phyloP scores from a whole-genome alignment of 1,139 yeast species.

The Hyphopichia khmerensis region DNA sequence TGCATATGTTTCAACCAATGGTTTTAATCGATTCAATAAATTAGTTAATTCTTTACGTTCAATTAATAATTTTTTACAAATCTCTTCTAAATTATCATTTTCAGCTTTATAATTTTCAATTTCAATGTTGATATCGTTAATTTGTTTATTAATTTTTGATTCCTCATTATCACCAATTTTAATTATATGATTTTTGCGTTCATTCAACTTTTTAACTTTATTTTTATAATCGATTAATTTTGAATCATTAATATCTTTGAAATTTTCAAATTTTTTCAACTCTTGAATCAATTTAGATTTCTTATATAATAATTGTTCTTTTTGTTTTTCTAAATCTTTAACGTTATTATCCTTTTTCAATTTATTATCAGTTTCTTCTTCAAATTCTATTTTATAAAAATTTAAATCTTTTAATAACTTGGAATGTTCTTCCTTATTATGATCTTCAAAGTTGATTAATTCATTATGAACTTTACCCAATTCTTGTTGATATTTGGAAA shows the following conservation, averaged over 20 bases:
- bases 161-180: slow-evolving; percentile 22
- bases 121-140: slow-evolving; percentile 10
- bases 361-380: slow-evolving; percentile 31
- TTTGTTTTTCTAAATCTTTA: slow-evolving; percentile 31
- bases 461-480: slow-evolving; percentile 25
- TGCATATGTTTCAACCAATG: slow-evolving; percentile 28
- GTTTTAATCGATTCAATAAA: slow-evolving; percentile 47
- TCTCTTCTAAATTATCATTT: slow-evolving; percentile 26
- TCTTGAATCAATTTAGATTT: slow-evolving; percentile 34
- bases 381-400: slow-evolving; percentile 25
- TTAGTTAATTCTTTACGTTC: slow-evolving; percentile 51
- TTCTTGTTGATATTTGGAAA: slow-evolving; percentile 29
- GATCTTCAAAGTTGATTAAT: slow-evolving; percentile 18
- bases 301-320: slow-evolving; percentile 28
- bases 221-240: slow-evolving; percentile 24
- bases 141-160: slow-evolving; percentile 15
- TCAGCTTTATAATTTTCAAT: slow-evolving; percentile 15
- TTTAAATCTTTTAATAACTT: slow-evolving; percentile 20
- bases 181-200: slow-evolving; percentile 21
- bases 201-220: slow-evolving; percentile 24
- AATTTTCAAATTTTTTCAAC: slow-evolving; percentile 21
- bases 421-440: slow-evolving; percentile 20
- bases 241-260: slow-evolving; percentile 15
- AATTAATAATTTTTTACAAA: slow-evolving; percentile 17
- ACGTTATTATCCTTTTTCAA: slow-evolving; percentile 32